Percentiles rank a stretch among this genome's conserved stretches.
Conservation (phyloP, 805 yeast genomes). For the Starmerella vitae region DNA sequence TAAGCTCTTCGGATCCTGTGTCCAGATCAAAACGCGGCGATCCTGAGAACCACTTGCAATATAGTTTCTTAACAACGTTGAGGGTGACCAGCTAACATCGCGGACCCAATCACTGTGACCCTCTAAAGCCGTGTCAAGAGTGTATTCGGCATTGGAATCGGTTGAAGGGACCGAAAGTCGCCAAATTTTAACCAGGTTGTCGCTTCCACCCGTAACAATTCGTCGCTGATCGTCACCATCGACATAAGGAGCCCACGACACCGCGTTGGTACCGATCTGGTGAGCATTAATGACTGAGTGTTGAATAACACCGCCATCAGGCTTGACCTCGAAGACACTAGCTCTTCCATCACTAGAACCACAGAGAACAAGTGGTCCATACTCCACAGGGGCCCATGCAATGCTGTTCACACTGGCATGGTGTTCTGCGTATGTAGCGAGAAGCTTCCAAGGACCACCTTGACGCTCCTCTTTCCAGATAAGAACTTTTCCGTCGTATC, state of each 20-base stretch:
- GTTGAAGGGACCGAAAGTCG: conserved; percentile 39
- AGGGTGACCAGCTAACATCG: conserved; percentile 97
- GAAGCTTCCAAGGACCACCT: conserved; percentile 71
- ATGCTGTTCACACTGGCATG: conserved; percentile 91
- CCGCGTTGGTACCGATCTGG: conserved; percentile 85
- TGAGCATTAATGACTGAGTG: conserved; percentile 54
- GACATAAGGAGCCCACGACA: conserved; percentile 67
- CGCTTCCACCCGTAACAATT: conserved; percentile 91
- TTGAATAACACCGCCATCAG: conserved; percentile 46
- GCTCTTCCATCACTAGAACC: conserved; percentile 89
- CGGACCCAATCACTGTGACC: conserved; percentile 98
- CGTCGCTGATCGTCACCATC: conserved; percentile 37
- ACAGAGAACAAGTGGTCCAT: conserved; percentile 81
- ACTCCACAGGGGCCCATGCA: conserved; percentile 94
- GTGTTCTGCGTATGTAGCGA: conserved; percentile 77
- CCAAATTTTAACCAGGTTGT: conserved; percentile 89
- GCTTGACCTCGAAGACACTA: conserved; percentile 77
- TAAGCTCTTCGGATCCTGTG: conserved; percentile 48
- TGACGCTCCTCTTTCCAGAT: conserved; percentile 78
- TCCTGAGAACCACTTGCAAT: conserved; percentile 97
- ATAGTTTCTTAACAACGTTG: conserved; percentile 70
- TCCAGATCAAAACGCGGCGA: conserved; percentile 88
- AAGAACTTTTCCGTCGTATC: conserved; percentile 87
- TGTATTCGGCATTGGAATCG: conserved; percentile 33
- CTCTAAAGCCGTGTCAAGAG: conserved; percentile 59